Evolutionary conservation across 176 grass and related monocot species (phyloP).

Genomic region (Rhipidocladum racemiflorum): DNA sequence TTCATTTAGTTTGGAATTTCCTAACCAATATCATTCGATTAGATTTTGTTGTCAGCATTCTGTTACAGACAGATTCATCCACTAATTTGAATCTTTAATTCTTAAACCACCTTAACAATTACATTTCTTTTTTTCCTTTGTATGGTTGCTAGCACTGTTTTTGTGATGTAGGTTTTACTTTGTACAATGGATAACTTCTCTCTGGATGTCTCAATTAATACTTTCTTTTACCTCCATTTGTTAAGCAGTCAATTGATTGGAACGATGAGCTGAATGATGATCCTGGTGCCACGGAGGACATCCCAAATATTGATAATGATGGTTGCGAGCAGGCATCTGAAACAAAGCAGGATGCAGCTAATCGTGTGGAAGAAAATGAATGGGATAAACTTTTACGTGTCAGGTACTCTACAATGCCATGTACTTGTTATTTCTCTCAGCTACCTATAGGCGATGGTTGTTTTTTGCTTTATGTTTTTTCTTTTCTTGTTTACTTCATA

Average conservation of each 20-base stretch:
- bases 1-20: slow-evolving; percentile 17
- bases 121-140: background rate
- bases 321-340: slow-evolving; percentile 53
- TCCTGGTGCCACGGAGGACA: slow-evolving; percentile 46
- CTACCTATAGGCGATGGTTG: background rate
- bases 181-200: slow-evolving; percentile 20
- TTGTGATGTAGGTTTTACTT: slow-evolving; percentile 34
- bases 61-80: slow-evolving; percentile 22
- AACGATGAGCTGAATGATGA: slow-evolving; percentile 90
- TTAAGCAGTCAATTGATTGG: slow-evolving; percentile 92
- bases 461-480: background rate
- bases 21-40: background rate
- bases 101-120: slow-evolving; percentile 1
- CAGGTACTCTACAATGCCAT: slow-evolving; percentile 51
- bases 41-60: slow-evolving; percentile 8
- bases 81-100: slow-evolving; percentile 4
- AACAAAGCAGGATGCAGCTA: slow-evolving; percentile 55
- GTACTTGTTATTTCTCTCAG: slow-evolving; percentile 13
- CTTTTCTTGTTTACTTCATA: background rate
- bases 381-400: slow-evolving; percentile 98
- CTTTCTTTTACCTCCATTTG: slow-evolving; percentile 18
- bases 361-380: slow-evolving; percentile 78
- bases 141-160: slow-evolving; percentile 5
- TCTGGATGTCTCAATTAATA: slow-evolving; percentile 32
- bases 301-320: slow-evolving; percentile 49